Base-by-base conservation (phyloP, 2,329 filamentous ascomycete species). In the Botrytis aclada region DNA sequence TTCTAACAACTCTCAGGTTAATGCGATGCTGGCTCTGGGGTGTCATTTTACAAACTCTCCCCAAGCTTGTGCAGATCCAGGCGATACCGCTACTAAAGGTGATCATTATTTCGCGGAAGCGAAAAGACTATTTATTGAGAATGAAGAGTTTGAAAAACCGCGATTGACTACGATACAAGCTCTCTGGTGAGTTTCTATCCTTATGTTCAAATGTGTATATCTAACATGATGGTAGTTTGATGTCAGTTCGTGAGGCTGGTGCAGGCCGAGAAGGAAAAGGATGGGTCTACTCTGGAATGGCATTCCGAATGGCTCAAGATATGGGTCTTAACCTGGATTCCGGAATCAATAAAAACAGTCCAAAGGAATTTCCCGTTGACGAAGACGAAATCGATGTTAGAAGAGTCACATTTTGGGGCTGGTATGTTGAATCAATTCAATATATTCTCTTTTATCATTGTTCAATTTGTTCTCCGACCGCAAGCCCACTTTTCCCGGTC, bases 241-340 rank as follows among this genome's bases (percentile, higher is more conserved):
- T 99, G 95, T 98, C 95, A 12, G 95, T 98, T 0, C 88, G 96
- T 74, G 96, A 99, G 84, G 96, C 95, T 4, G 96, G 96, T 1
- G 98, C 95, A 81, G 95, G 93, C 0, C 88, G 95, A 60, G 96
- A 98, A 83, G 94, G 94, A 56, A 97, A 96, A 82, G 96, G 96
- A 1, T 99, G 96, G 96, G 94, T 98, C 5, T 98, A 98, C 82
- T 97, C 94, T 79, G 95, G 96, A 67, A 98, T 99, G 93, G 96
- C 93, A 79, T 98, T 99, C 81, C 91, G 96, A 62, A 98, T 99
- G 95, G 95, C 95, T 0, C 93, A 92, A 81, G 96, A 99, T 79
- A 88, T 99, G 75, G 96, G 96, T 0, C 85, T 99, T 70, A 97
- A 98, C 79, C 88, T 98, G 29, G 93, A 97, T 79, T 88, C 92